Evolutionary conservation across 2,329 filamentous ascomycete genomes (phyloP).

Genomic region (Ophiostoma tasmaniense): DNA sequence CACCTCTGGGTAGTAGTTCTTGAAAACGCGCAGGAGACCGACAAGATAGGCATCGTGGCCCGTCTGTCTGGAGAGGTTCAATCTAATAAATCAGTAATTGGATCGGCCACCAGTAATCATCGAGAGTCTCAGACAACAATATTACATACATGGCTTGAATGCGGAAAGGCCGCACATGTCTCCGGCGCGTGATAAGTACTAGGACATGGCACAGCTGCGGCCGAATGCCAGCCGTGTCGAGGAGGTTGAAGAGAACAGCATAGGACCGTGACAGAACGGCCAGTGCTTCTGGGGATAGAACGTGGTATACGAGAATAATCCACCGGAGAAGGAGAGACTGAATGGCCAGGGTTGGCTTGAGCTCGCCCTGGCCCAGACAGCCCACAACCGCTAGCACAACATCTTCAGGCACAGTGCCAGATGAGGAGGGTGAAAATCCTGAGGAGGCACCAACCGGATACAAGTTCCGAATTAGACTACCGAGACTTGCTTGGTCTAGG

Average conservation of each 20-base stretch:
- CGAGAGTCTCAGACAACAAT: too few species aligned
- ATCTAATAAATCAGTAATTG: constrained; percentile 31
- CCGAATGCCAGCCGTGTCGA: constrained; percentile 69
- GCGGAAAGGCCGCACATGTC: constrained; percentile 74
- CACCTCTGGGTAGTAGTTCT: constrained; percentile 85
- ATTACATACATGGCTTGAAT: constrained; percentile 59
- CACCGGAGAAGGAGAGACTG: constrained; percentile 68
- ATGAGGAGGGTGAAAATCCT: constrained; percentile 33
- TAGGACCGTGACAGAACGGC: constrained; percentile 61
- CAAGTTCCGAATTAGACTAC: constrained; percentile 60
- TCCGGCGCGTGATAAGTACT: constrained; percentile 68
- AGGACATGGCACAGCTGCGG: constrained; percentile 66
- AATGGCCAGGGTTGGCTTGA: constrained; percentile 62
- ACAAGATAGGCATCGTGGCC: constrained; percentile 67
- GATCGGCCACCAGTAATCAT: background rate
- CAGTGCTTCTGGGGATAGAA: constrained; percentile 48
- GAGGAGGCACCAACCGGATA: constrained; percentile 60
- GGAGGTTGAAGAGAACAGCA: constrained; percentile 66
- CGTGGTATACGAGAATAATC: constrained; percentile 67
- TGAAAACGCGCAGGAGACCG: constrained; percentile 71
- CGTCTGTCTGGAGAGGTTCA: constrained; percentile 49
- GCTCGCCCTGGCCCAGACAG: constrained; percentile 66
- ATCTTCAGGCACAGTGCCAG: constrained; percentile 42
- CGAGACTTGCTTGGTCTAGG: constrained; percentile 68
- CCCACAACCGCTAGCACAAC: constrained; percentile 59